These are phyloP conservation scores for Paramecium sexaurelia DNA, from an alignment of 73 alveolate genomes.

Conservation along the genomic window DNA sequence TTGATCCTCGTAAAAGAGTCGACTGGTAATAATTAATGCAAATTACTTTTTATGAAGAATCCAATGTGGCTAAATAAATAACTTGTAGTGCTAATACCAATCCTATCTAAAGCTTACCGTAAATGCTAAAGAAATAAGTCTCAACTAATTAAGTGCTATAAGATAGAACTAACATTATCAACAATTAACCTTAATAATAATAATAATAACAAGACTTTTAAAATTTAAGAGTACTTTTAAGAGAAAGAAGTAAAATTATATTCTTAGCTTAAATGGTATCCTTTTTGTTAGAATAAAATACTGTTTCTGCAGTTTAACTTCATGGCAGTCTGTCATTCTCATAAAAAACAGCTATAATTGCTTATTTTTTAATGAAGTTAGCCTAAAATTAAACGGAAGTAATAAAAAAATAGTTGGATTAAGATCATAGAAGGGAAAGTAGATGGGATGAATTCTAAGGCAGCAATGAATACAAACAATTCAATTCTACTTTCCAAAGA, in stretches of 20 bases:
- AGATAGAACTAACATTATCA: constrained; percentile 20
- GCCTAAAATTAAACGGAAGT: constrained; percentile 31
- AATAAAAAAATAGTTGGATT: constrained; percentile 31
- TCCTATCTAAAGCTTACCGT: neutral
- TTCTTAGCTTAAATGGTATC: constrained; percentile 58
- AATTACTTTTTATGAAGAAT: constrained; percentile 57
- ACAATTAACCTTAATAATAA: neutral
- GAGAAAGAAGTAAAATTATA: constrained; percentile 63
- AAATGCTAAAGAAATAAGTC: neutral
- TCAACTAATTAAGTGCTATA: neutral
- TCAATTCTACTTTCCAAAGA: constrained; percentile 20
- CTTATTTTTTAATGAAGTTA: constrained; percentile 49
- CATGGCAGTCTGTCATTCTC: constrained; percentile 4
- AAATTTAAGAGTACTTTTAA: constrained; percentile 48
- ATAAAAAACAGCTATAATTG: constrained; percentile 45
- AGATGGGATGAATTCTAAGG: constrained; percentile 47
- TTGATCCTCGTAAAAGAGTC: constrained; percentile 63
- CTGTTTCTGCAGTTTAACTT: neutral
- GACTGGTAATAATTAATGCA: constrained; percentile 63
- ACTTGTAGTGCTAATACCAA: neutral
- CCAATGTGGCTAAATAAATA: neutral
- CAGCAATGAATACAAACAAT: constrained; percentile 7
- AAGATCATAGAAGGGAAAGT: constrained; percentile 29
- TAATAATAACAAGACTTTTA: constrained; percentile 5
- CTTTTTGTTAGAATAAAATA: constrained; percentile 52